Conservation (phyloP, 805 yeast genomes). For the Vanderwaltozyma polyspora region DNA sequence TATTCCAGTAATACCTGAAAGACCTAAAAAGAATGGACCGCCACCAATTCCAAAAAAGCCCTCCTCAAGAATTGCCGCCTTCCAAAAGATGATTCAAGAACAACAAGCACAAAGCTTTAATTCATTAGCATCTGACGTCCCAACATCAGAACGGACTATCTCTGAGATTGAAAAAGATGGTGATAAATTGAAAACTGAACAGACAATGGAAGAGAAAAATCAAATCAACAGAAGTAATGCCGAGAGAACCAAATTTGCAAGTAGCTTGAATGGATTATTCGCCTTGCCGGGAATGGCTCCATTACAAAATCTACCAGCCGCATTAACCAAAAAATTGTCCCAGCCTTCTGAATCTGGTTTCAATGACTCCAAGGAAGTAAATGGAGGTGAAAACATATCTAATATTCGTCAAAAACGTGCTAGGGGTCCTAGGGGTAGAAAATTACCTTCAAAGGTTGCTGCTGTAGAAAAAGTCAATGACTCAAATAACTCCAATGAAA, state of each 20-base stretch:
- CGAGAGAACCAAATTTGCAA: conserved; percentile 9
- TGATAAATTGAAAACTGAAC: not conserved
- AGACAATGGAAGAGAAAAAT: not conserved
- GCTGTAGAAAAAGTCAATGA: conserved; percentile 25
- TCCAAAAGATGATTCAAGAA: conserved; percentile 60
- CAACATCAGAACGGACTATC: not conserved
- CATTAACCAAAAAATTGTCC: conserved; percentile 14
- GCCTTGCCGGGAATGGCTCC: conserved; percentile 42
- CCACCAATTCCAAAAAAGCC: conserved; percentile 71
- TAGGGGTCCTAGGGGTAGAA: conserved; percentile 65
- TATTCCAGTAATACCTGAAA: not conserved
- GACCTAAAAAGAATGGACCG: conserved; percentile 22
- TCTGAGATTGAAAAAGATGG: not conserved
- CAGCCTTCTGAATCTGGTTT: conserved; percentile 1
- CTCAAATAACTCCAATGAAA: conserved; percentile 9
- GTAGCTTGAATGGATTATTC: conserved; percentile 49
- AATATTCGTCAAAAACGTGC: conserved; percentile 30
- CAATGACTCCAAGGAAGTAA: not conserved
- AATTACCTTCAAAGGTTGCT: conserved; percentile 45
- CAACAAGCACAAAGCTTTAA: conserved; percentile 41
- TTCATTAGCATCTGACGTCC: conserved; percentile 18
- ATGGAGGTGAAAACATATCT: too few relatives aligned
- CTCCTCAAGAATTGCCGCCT: conserved; percentile 69
- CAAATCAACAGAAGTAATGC: not conserved
- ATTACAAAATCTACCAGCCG: conserved; percentile 23